phyloP scores from a whole-genome alignment of 2,329 filamentous ascomycete species.

The Sarocladium oryzae region DNA sequence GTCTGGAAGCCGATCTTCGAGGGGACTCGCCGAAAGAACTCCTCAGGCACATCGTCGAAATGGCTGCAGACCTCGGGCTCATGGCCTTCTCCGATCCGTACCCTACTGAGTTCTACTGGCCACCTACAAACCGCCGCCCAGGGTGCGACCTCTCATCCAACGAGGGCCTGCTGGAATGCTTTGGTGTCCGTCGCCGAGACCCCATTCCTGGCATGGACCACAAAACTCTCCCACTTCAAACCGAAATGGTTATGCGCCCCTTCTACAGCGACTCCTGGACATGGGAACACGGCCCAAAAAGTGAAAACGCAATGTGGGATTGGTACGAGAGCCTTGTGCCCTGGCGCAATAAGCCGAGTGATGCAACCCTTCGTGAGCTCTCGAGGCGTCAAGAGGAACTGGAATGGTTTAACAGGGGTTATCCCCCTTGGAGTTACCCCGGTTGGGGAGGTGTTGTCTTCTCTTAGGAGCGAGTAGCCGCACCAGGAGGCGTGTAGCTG shows the following conservation, averaged over 20 bases:
- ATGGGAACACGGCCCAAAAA: background rate
- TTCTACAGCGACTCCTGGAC: background rate
- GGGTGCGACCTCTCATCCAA: background rate
- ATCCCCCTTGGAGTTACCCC: background rate
- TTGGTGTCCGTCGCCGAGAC: background rate
- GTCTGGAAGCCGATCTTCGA: background rate
- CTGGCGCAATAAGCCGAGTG: no score
- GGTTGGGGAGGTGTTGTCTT: background rate
- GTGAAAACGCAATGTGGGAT: background rate
- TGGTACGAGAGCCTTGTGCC: background rate
- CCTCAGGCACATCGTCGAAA: background rate
- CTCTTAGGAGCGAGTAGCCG: no score
- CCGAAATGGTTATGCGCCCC: background rate
- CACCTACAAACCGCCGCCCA: background rate
- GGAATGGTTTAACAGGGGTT: background rate
- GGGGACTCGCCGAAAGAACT: background rate
- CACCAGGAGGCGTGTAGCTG: no score
- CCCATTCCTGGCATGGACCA: background rate
- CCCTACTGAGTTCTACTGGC: constrained; percentile 3
- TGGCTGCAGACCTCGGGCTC: background rate
- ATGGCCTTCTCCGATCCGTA: background rate
- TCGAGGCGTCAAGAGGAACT: background rate
- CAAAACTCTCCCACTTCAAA: background rate
- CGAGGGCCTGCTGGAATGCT: background rate
- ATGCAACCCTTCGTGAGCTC: background rate